These are phyloP conservation scores for Alternaria triticimaculans DNA, from an alignment of 2,329 filamentous ascomycete genomes.

Conservation along the genomic window DNA sequence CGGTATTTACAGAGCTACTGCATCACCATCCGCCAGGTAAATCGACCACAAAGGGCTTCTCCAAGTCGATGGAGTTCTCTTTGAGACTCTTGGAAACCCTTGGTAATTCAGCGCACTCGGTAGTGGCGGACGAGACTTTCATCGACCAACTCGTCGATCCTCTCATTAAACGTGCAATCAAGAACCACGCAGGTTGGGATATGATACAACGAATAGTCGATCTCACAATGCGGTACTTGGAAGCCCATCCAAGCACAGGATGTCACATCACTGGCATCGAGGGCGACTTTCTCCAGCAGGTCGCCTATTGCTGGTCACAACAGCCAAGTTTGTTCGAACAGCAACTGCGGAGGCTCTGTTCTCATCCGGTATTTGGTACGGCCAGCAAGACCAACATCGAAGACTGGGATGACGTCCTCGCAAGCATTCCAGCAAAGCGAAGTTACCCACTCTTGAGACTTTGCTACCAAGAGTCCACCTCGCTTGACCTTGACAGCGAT, in stretches of 20 bases:
- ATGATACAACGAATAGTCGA: constrained; percentile 24
- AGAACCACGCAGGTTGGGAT: constrained; percentile 23
- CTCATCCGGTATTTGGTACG: constrained; percentile 1
- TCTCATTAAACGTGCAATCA: constrained; percentile 28
- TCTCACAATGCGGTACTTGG: constrained; percentile 24
- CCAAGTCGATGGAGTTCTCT: constrained; percentile 38
- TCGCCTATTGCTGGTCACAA: constrained; percentile 33
- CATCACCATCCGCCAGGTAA: constrained; percentile 15
- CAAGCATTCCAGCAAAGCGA: constrained; percentile 6
- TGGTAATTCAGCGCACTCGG: neutral
- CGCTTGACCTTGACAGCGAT: constrained; percentile 26
- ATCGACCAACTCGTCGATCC: constrained; percentile 26
- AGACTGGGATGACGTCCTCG: constrained; percentile 10
- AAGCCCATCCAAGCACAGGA: constrained; percentile 12
- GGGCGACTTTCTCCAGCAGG: constrained; percentile 24
- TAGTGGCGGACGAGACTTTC: constrained; percentile 15
- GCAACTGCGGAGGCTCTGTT: constrained; percentile 12
- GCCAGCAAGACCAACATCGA: neutral
- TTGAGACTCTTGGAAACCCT: constrained; percentile 22
- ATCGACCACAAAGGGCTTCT: constrained; percentile 18
- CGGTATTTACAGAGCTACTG: constrained; percentile 12
- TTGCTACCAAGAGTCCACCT: constrained; percentile 17
- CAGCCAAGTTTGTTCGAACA: constrained; percentile 28
- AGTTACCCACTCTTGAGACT: constrained; percentile 29
- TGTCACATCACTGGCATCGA: constrained; percentile 6